phyloP scores from a whole-genome alignment of 306 rosid species.

The Cicer arietinum region DNA sequence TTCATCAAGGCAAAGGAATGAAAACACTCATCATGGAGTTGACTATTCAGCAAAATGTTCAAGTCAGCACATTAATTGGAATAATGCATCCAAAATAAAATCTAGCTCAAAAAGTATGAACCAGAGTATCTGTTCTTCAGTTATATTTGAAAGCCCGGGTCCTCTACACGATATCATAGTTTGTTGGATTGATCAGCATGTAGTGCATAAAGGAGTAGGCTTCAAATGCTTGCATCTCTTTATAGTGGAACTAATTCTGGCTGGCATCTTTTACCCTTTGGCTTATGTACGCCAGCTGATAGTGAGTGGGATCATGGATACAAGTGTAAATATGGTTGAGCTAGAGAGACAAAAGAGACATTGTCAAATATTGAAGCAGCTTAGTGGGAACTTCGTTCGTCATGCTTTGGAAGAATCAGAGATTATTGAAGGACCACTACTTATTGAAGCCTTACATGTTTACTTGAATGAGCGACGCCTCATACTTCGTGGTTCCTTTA shows the following conservation, averaged over 20 bases:
- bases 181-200: slow-evolving; percentile 98
- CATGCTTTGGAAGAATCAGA: slow-evolving; percentile 72
- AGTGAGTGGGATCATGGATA: slow-evolving; percentile 89
- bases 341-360: slow-evolving; percentile 76
- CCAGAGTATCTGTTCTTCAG: slow-evolving; percentile 47
- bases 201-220: slow-evolving; percentile 77
- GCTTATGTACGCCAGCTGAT: slow-evolving; percentile 94
- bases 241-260: slow-evolving; percentile 70
- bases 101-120: slow-evolving; percentile 50
- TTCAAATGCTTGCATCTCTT: slow-evolving; percentile 71
- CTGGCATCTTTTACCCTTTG: slow-evolving; percentile 82
- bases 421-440: slow-evolving; percentile 64
- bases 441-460: slow-evolving; percentile 64
- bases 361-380: slow-evolving; percentile 68
- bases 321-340: slow-evolving; percentile 60
- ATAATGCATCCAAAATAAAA: slow-evolving; percentile 48
- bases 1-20: slow-evolving; percentile 54
- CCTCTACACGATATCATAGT: slow-evolving; percentile 89
- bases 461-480: slow-evolving; percentile 83
- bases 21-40: slow-evolving; percentile 44
- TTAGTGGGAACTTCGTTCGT: slow-evolving; percentile 64
- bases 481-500: slow-evolving; percentile 59
- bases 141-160: slow-evolving; percentile 83
- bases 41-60: slow-evolving; percentile 51
- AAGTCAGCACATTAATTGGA: slow-evolving; percentile 53